A percentile compares a stretch with the other conserved stretches of the same genome.
phyloP scores from a whole-genome alignment of 805 yeast species.

The Kazachstania taianensis region DNA sequence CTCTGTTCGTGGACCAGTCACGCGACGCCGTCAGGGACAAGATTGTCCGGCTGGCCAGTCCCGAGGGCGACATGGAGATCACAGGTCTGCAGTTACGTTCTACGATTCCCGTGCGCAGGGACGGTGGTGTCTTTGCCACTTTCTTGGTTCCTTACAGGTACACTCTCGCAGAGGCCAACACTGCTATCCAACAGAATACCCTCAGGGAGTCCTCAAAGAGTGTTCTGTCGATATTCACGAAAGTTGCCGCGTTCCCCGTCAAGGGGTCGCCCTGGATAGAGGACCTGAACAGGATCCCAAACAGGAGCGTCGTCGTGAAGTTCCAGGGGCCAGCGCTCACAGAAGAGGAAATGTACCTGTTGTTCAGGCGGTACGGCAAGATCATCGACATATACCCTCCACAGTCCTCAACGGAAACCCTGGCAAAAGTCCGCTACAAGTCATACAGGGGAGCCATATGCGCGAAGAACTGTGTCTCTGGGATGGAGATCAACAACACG shows the following conservation, averaged over 20 bases:
- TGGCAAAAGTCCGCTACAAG: slow-evolving; percentile 48
- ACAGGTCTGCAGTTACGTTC: slow-evolving; percentile 41
- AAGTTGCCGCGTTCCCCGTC: slow-evolving; percentile 57
- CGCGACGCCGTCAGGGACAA: slow-evolving; percentile 33
- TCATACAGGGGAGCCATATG: slow-evolving; percentile 59
- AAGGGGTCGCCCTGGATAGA: slow-evolving; percentile 95
- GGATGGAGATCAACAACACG: slow-evolving; percentile 53
- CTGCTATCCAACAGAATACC: slow-evolving; percentile 40
- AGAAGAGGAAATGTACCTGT: slow-evolving; percentile 64
- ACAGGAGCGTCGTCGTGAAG: slow-evolving; percentile 47
- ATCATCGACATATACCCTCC: slow-evolving; percentile 65
- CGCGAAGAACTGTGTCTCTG: slow-evolving; percentile 87
- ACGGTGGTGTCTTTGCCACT: slow-evolving; percentile 90
- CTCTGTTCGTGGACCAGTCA: slow-evolving; percentile 29
- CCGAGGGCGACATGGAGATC: slow-evolving; percentile 27
- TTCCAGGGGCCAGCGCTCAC: slow-evolving; percentile 75
- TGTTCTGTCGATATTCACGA: slow-evolving; percentile 34
- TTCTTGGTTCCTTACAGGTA: slow-evolving; percentile 48
- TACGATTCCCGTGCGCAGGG: slow-evolving; percentile 63
- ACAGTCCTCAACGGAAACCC: slow-evolving; percentile 33
- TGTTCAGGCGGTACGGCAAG: slow-evolving; percentile 80
- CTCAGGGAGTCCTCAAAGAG: slow-evolving; percentile 31
- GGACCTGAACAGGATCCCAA: slow-evolving; percentile 73
- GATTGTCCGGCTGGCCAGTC: slow-evolving; percentile 33
- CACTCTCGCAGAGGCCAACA: slow-evolving; percentile 43